Conservation (phyloP, 257 asterid genomes). For the Nemophila menziesii region DNA sequence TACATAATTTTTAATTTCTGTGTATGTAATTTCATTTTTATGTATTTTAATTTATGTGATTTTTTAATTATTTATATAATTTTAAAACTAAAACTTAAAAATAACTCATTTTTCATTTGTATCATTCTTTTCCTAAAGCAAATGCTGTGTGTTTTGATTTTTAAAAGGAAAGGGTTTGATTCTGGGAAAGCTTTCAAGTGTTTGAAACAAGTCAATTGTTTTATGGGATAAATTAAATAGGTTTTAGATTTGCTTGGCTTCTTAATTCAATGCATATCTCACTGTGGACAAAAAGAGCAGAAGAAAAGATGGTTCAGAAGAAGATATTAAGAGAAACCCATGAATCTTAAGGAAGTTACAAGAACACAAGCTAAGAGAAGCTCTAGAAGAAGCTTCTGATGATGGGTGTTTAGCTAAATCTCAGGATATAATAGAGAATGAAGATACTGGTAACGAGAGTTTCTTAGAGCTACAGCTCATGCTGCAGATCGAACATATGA, state of each 20-base stretch:
- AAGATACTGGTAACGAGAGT: slow-evolving; percentile 57
- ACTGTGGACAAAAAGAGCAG: slow-evolving; percentile 90
- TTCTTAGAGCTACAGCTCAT: slow-evolving; percentile 84
- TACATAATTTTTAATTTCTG: no score
- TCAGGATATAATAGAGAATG: slow-evolving; percentile 67
- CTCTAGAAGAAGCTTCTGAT: slow-evolving; percentile 98
- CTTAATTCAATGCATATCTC: slow-evolving; percentile 89
- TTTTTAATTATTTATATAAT: no score
- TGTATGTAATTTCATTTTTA: no score
- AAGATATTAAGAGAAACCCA: slow-evolving; percentile 56
- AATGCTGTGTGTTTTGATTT: slow-evolving; percentile 31
- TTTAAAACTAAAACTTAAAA: no score
- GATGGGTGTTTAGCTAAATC: slow-evolving; percentile 85
- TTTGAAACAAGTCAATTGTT: no score
- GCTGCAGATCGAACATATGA: slow-evolving; percentile 81
- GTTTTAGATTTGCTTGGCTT: slow-evolving; percentile 48
- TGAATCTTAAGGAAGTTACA: slow-evolving; percentile 61
- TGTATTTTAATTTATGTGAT: no score
- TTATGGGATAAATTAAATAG: no score
- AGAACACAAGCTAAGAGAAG: slow-evolving; percentile 84
- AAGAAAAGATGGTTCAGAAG: slow-evolving; percentile 50
- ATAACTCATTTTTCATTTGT: no score
- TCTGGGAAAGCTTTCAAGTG: slow-evolving; percentile 51
- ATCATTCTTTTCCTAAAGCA: slow-evolving; percentile 24
- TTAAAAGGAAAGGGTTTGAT: slow-evolving; percentile 57